phyloP scores from a whole-genome alignment of 1,284 basidiomycete species.

The Cutaneotrichosporon mucoides region DNA sequence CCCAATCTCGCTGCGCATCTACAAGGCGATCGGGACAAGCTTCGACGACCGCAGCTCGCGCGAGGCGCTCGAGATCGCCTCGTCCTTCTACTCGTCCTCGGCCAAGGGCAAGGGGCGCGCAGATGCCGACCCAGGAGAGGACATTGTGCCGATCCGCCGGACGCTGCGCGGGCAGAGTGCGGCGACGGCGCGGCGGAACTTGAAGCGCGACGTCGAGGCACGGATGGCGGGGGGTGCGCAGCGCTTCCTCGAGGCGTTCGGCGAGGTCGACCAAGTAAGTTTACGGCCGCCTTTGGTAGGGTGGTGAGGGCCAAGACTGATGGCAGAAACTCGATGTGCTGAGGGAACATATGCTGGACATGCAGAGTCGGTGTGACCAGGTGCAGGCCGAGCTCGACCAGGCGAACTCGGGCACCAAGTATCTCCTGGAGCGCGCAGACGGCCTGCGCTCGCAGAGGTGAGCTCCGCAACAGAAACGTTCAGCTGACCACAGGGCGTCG shows the following conservation, averaged over 20 bases:
- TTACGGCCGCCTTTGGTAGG: slow-evolving; percentile 10
- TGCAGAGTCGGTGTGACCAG: slow-evolving; percentile 76
- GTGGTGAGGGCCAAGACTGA: slow-evolving; percentile 52
- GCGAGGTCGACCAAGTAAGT: slow-evolving; percentile 66
- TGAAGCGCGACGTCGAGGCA: slow-evolving; percentile 77
- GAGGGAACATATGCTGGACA: slow-evolving; percentile 67
- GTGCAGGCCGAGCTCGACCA: slow-evolving; percentile 71
- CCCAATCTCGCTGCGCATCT: slow-evolving; percentile 74
- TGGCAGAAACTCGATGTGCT: slow-evolving; percentile 70
- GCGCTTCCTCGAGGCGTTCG: slow-evolving; percentile 74
- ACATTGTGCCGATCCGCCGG: slow-evolving; percentile 28
- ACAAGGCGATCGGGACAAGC: slow-evolving; percentile 74
- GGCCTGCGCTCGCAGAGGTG: slow-evolving; percentile 76
- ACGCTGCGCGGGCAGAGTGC: slow-evolving; percentile 42
- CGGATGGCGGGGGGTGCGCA: slow-evolving; percentile 73
- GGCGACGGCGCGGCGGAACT: slow-evolving; percentile 66
- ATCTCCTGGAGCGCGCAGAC: slow-evolving; percentile 80
- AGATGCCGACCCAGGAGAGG: not conserved
- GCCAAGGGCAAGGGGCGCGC: slow-evolving; percentile 3
- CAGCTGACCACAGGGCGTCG: slow-evolving; percentile 52
- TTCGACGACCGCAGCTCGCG: slow-evolving; percentile 75
- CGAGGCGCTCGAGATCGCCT: slow-evolving; percentile 77
- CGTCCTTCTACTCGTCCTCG: slow-evolving; percentile 59
- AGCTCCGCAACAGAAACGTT: slow-evolving; percentile 20
- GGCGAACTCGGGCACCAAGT: slow-evolving; percentile 73